Base-by-base conservation (phyloP, 2,329 filamentous ascomycete species). In the Capronia epimyces region DNA sequence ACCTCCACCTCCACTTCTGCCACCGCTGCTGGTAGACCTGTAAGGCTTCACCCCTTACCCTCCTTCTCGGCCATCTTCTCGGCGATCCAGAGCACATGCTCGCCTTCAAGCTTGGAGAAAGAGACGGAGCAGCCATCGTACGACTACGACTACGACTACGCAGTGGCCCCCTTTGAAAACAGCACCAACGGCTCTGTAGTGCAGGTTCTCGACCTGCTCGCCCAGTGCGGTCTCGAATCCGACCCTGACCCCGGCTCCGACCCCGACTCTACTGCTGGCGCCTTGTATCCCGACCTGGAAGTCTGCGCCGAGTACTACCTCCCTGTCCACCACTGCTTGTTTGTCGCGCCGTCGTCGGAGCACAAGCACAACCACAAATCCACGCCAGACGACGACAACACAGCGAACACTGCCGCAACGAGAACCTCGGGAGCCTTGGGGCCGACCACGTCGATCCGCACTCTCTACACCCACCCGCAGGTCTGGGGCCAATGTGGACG, bases 121-220 rank as follows among this genome's bases (percentile, higher is more conserved):
- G n/a, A 13, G 6, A n/a, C 18, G 18, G 15, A 6, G 8, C 34
- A 37, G 12, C 6, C 18, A 40, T 16, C 18, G 2, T 39, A 81
- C 80, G 70, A 78, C 45, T 83, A 83, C 50, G 93, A 22, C 6
- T 37, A 81, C 80, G 70, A 78, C 46, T 83, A 83, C 50, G 93
- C 90, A 60, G 86, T 97, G 25, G 86, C 96, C 1, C 93, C 93
- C 5, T 90, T 95, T 69, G 91, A 97, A 67, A 98, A 98, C 74
- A 94, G 87, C 34, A 91, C 88, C 65, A 95, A 97, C 69, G 93
- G 93, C 63, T 84, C 86, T 48, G 93, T 98, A 43, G 82, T 93
- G 49, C 87, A 89, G 67, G 95, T 90, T 0, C 79, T 97, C 20
- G 90, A 96, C 69, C 81, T 91, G 58, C 81, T 98, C 53, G 88